A percentile compares a stretch with the other conserved stretches of the same genome.
phyloP scores from a whole-genome alignment of 495 filamentous ascomycete genomes.

The Trichoderma reesei region DNA sequence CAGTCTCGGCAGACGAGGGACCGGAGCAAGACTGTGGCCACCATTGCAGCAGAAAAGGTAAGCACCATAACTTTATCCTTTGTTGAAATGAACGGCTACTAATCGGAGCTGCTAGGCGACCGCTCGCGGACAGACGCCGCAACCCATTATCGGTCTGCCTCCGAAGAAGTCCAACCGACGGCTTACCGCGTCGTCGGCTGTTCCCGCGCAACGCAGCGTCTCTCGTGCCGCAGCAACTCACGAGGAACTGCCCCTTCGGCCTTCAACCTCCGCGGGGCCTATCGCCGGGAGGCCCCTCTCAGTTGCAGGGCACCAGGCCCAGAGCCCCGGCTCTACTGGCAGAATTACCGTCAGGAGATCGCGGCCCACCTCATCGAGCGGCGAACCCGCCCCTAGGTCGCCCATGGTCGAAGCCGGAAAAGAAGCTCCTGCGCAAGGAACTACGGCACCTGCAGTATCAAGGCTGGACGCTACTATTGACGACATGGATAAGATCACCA shows the following conservation, averaged over 20 bases:
- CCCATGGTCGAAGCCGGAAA: slow-evolving; percentile 1
- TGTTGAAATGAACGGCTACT: background rate
- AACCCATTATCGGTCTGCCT: slow-evolving; percentile 17
- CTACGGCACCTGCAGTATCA: background rate
- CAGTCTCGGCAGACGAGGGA: slow-evolving; percentile 36
- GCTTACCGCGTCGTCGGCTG: slow-evolving; percentile 31
- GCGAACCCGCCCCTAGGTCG: background rate
- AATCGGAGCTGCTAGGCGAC: slow-evolving; percentile 19
- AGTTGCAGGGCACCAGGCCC: background rate
- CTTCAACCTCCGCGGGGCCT: background rate
- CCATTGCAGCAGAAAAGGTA: slow-evolving; percentile 38
- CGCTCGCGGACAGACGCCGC: slow-evolving; percentile 26
- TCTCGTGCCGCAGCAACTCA: background rate
- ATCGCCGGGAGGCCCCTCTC: background rate
- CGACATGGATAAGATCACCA: slow-evolving; percentile 52
- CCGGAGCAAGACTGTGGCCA: slow-evolving; percentile 58
- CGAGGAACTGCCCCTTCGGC: background rate
- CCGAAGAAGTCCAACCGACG: slow-evolving; percentile 21
- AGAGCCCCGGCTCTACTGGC: background rate
- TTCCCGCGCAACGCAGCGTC: slow-evolving; percentile 11
- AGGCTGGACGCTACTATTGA: slow-evolving; percentile 18
- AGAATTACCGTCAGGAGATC: background rate
- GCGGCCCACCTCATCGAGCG: background rate
- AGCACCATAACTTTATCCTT: slow-evolving; percentile 12
- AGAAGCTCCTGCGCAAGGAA: background rate